A percentile compares a stretch with the other conserved stretches of the same genome.
Evolutionary conservation across 192 early-diverging fungal genomes (phyloP).

Genomic region (Coemansia sp.): DNA sequence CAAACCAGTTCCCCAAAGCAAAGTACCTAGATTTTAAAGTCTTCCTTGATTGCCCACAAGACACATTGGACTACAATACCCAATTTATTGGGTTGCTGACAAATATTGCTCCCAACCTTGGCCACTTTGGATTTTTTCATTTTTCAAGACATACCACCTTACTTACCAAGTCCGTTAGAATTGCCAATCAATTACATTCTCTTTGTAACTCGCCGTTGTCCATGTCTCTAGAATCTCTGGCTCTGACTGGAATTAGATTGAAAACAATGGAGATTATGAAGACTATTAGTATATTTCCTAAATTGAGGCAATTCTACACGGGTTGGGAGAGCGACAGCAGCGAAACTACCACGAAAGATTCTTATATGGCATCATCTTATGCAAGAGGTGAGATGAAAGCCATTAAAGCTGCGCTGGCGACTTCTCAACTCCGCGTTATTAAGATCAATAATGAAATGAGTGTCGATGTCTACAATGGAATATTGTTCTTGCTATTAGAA

Average conservation of each 20-base stretch:
- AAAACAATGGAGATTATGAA: too few species aligned
- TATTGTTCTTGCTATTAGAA: not conserved
- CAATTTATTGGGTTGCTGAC: not conserved
- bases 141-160: not conserved
- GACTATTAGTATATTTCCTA: not conserved
- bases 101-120: not conserved
- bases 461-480: too few species aligned
- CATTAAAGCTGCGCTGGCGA: not conserved
- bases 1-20: slow-evolving; percentile 1
- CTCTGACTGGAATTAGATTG: not conserved
- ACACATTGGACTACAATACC: not conserved
- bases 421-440: not conserved
- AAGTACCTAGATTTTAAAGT: not conserved
- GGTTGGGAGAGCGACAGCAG: not conserved
- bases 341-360: not conserved
- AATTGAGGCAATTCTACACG: not conserved
- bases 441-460: not conserved
- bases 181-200: not conserved
- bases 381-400: not conserved
- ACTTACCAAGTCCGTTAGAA: not conserved
- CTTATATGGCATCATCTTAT: not conserved
- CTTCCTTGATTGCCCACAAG: not conserved
- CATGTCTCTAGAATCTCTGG: not conserved
- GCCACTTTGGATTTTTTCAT: not conserved
- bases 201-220: not conserved